Percentiles rank a stretch among this genome's conserved stretches.
phyloP scores from a whole-genome alignment of 805 yeast species.

The Candida orba region DNA sequence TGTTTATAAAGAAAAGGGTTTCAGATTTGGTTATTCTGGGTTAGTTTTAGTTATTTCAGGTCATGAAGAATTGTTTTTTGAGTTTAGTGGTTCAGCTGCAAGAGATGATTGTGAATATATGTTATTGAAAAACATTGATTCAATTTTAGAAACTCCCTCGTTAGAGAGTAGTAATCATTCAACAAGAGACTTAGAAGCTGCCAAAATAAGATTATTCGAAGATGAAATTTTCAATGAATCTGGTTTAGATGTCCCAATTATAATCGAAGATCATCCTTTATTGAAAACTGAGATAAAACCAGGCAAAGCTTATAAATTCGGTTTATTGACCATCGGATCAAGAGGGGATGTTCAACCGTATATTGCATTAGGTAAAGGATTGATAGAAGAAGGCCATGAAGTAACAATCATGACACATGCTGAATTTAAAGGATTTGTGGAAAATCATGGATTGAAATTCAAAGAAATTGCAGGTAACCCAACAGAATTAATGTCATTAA shows the following conservation, averaged over 20 bases:
- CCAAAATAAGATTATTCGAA: constrained; percentile 60
- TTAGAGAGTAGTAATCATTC: constrained; percentile 27
- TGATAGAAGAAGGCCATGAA: constrained; percentile 72
- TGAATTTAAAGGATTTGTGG: constrained; percentile 77
- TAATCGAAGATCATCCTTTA: constrained; percentile 59
- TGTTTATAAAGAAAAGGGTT: constrained; percentile 60
- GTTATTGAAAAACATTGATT: constrained; percentile 34
- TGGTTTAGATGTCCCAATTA: constrained; percentile 62
- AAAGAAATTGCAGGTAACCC: constrained; percentile 87
- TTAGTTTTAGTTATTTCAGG: constrained; percentile 64
- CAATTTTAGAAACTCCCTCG: constrained; percentile 14
- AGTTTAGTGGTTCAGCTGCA: constrained; percentile 54
- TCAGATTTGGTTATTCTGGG: constrained; percentile 63
- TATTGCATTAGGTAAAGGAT: constrained; percentile 78
- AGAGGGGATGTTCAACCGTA: constrained; percentile 97
- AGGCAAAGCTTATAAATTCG: constrained; percentile 46
- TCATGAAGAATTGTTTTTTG: constrained; percentile 70
- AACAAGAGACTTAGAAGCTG: constrained; percentile 36
- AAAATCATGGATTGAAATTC: constrained; percentile 58
- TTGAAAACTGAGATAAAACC: constrained; percentile 45
- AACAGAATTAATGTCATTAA: constrained; percentile 80
- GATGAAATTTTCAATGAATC: constrained; percentile 52
- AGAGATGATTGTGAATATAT: constrained; percentile 68
- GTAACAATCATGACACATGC: constrained; percentile 81
- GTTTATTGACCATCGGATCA: constrained; percentile 83